Evolutionary conservation across 2,329 filamentous ascomycete genomes (phyloP).

Genomic region (Colletotrichum sojae): DNA sequence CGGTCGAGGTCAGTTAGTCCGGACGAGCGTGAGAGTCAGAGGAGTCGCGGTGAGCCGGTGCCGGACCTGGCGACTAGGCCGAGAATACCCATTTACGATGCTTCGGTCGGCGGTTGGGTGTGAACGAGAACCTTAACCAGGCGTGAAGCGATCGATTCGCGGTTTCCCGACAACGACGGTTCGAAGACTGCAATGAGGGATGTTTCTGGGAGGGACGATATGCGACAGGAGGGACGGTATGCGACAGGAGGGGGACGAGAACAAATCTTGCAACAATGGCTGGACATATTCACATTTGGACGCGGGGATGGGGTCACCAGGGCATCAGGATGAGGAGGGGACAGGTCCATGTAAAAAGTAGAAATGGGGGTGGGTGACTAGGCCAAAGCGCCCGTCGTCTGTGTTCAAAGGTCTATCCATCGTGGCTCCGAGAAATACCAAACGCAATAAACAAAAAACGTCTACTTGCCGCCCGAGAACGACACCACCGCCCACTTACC

Average conservation of each 20-base stretch:
- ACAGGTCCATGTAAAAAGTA: neutral
- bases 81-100: conserved; percentile 13
- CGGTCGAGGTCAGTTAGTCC: no score
- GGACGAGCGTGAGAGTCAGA: no score
- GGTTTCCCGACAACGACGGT: no score
- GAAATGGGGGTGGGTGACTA: neutral
- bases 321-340: neutral
- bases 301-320: no score
- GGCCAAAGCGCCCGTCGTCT: neutral
- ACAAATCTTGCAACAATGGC: no score
- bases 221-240: no score
- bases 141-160: no score
- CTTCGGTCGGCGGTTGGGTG: conserved; percentile 15
- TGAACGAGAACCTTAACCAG: neutral
- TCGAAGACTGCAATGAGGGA: no score
- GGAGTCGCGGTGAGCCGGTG: no score
- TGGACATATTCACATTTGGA: no score
- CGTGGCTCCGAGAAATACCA: conserved; percentile 16
- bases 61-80: neutral
- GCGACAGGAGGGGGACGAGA: no score
- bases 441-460: neutral
- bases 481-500: conserved; percentile 98
- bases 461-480: conserved; percentile 63
- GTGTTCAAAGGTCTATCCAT: conserved; percentile 18
- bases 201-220: no score